These are phyloP conservation scores for Saccharomycopsis javanensis DNA, from an alignment of 805 yeast species.

Conservation along the genomic window DNA sequence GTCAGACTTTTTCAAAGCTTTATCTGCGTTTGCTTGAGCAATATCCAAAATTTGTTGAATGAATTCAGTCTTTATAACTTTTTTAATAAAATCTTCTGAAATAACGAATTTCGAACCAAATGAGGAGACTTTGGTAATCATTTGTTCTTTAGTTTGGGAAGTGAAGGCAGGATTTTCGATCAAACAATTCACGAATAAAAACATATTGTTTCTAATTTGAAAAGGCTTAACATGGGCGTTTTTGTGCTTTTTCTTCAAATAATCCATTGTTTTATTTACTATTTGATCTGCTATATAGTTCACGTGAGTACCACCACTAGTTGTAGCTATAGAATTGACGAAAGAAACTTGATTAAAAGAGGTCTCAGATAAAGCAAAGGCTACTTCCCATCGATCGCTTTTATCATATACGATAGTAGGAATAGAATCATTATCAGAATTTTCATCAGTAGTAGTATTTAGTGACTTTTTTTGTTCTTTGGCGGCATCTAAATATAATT, in stretches of 20 bases:
- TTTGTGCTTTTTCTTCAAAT: conserved; percentile 57
- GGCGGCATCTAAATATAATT: conserved; percentile 72
- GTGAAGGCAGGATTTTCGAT: conserved; percentile 96
- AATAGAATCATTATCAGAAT: conserved; percentile 31
- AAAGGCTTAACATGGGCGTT: conserved; percentile 70
- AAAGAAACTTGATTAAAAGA: conserved; percentile 89
- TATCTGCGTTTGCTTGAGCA: conserved; percentile 83
- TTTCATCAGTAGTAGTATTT: neutral
- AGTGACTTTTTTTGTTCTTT: conserved; percentile 19
- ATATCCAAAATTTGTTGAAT: conserved; percentile 62
- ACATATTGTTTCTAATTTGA: conserved; percentile 85
- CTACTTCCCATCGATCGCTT: conserved; percentile 91
- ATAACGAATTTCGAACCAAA: conserved; percentile 84
- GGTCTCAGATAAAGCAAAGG: conserved; percentile 88
- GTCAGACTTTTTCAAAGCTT: conserved; percentile 78
- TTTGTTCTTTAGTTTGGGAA: conserved; percentile 93
- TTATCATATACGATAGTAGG: conserved; percentile 71
- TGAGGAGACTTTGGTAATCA: conserved; percentile 79
- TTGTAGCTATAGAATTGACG: conserved; percentile 95
- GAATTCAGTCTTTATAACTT: conserved; percentile 63
- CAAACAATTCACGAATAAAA: conserved; percentile 80
- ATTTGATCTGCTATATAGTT: conserved; percentile 79
- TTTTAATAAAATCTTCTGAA: conserved; percentile 66
- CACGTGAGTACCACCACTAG: conserved; percentile 94
- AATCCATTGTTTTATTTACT: conserved; percentile 63